Evolutionary conservation across 306 rosid species (phyloP), one percentile per base, ranked within the genome.

Genomic region (Gastrolobium villosum): DNA sequence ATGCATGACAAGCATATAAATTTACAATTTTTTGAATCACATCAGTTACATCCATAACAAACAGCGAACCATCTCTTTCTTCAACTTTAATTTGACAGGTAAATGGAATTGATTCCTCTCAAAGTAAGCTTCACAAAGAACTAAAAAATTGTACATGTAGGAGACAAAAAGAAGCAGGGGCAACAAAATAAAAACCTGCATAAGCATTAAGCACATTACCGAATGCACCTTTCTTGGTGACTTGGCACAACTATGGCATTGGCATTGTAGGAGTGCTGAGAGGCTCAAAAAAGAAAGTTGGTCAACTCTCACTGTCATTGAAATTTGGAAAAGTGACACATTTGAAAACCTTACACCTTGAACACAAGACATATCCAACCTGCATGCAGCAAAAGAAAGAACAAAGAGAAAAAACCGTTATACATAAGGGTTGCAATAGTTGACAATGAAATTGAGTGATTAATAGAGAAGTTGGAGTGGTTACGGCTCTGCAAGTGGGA

Each of bases 401-500:
- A 86, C 91, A 39, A 39, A 6, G 6, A 39, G 43, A 39, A 39
- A 39, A 6, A 39, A 39, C 26, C 0, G 26, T 20, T 20, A 20
- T 20, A 20, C 26, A 20, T 20, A 20, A 20, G 26, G 26, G 26
- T 20, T 20, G 26, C 26, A 20, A 20, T 20, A 20, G 26, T 20
- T 20, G 26, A 20, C 26, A 20, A 20, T 20, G 26, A 20, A 20
- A 20, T 20, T 20, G 26, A 20, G 26, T 20, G 0, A 20, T 20
- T 20, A 20, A 20, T 20, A 20, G 41, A 31, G 40, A 26, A 52
- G 59, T 15, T 8, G 11, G 3, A 1, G 43, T 14, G 3, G n/a
- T 88, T 83, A 91, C 97, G 49, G 98, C 96, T 91, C 88, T 85
- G 86, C 99, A 96, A 54, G 97, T 72, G 9, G 97, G 99, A 43